Percentiles rank a stretch among this genome's conserved stretches.
These are phyloP conservation scores for Dittrichia graveolens DNA, from an alignment of 129 eudicot genomes.

Conservation along the genomic window DNA sequence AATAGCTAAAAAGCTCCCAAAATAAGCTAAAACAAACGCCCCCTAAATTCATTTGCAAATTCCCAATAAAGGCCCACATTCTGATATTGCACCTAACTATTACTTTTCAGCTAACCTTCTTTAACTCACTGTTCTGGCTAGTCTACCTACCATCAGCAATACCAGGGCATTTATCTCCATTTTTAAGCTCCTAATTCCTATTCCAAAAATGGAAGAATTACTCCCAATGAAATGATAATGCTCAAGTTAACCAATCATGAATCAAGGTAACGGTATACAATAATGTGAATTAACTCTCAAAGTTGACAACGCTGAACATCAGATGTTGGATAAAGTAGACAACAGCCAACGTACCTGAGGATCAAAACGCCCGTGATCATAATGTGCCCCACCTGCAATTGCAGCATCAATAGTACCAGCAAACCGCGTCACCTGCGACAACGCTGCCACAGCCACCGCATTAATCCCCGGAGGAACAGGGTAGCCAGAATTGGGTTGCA, in stretches of 20 bases:
- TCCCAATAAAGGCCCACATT: slow-evolving; percentile 6
- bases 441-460: slow-evolving; percentile 47
- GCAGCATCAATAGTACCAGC: slow-evolving; percentile 46
- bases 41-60: not conserved
- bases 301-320: not conserved
- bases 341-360: slow-evolving; percentile 43
- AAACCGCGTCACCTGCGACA: slow-evolving; percentile 52
- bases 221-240: slow-evolving; percentile 10
- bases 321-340: not conserved
- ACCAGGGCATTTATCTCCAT: slow-evolving; percentile 3
- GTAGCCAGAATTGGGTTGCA: slow-evolving; percentile 11
- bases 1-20: too few species aligned
- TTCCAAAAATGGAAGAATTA: slow-evolving; percentile 1
- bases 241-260: slow-evolving; percentile 11
- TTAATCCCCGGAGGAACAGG: slow-evolving; percentile 34
- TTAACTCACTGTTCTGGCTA: not conserved
- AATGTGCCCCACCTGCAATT: slow-evolving; percentile 26
- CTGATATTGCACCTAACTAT: not conserved
- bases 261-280: slow-evolving; percentile 14
- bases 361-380: slow-evolving; percentile 33
- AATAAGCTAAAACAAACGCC: too few species aligned
- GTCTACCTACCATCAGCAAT: not conserved
- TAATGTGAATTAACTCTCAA: slow-evolving; percentile 6
- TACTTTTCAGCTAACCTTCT: not conserved
- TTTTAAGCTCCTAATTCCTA: slow-evolving; percentile 13